Percentiles rank a stretch among this genome's conserved stretches.
phyloP scores from a whole-genome alignment of 257 asterid species.

The Scutellaria baicalensis region DNA sequence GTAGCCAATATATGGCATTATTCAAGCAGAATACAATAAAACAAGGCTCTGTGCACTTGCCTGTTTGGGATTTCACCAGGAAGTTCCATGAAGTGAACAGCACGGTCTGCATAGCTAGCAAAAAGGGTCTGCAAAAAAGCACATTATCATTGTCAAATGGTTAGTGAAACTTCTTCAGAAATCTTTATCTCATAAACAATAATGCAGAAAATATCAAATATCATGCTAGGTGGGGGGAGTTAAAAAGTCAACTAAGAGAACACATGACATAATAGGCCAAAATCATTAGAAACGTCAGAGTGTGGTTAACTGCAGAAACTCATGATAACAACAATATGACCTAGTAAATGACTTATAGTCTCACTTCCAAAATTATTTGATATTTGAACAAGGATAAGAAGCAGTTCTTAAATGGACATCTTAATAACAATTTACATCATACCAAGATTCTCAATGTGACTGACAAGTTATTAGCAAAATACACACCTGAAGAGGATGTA shows the following conservation, averaged over 20 bases:
- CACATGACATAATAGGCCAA: background rate
- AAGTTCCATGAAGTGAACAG: constrained; percentile 97
- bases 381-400: background rate
- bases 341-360: background rate
- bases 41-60: constrained; percentile 33
- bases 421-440: background rate
- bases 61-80: constrained; percentile 98
- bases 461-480: background rate
- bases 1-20: background rate
- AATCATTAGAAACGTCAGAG: background rate
- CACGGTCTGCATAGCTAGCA: constrained; percentile 83
- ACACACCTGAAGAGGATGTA: background rate
- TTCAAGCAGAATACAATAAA: constrained; percentile 2
- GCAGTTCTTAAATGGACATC: background rate
- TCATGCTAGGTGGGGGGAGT: background rate
- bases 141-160: background rate
- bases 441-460: background rate
- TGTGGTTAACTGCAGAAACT: background rate
- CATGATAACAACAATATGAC: background rate
- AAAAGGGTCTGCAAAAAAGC: constrained; percentile 64
- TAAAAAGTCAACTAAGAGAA: background rate
- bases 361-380: background rate
- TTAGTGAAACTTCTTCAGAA: background rate
- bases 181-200: background rate
- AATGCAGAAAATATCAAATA: background rate